phyloP scores from a whole-genome alignment of 495 filamentous ascomycete genomes.

The Aspergillus panamensis region DNA sequence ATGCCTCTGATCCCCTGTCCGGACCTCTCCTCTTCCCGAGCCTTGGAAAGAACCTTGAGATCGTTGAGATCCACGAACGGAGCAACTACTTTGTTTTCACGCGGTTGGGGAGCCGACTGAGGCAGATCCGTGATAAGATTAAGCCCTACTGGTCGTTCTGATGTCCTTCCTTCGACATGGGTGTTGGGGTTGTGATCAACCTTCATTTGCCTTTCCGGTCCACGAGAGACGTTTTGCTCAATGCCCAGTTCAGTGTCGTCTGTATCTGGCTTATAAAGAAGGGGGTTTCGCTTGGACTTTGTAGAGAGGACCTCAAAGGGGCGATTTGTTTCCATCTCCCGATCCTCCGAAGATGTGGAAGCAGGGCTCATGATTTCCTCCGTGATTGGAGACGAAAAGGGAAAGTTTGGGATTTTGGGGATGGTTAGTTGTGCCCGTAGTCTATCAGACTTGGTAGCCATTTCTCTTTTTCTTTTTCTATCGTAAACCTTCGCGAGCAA shows the following conservation, averaged over 20 bases:
- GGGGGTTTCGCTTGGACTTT: constrained; percentile 25
- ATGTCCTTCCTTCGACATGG: constrained; percentile 13
- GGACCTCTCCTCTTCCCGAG: constrained; percentile 36
- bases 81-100: constrained; percentile 13
- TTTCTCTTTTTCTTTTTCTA: constrained; percentile 9
- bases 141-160: constrained; percentile 51
- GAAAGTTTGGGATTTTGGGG: constrained; percentile 36
- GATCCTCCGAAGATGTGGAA: constrained; percentile 35
- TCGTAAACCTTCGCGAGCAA: too few species aligned
- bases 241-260: not conserved
- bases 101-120: constrained; percentile 18
- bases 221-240: not conserved
- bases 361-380: constrained; percentile 42
- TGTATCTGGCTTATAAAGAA: constrained; percentile 16
- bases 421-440: constrained; percentile 30
- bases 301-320: constrained; percentile 34
- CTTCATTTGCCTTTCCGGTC: not conserved
- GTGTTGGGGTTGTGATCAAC: not conserved
- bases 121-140: constrained; percentile 60
- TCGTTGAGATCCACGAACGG: constrained; percentile 41
- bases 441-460: constrained; percentile 27
- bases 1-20: constrained; percentile 26
- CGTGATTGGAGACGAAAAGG: constrained; percentile 45
- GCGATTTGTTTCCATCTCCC: constrained; percentile 28
- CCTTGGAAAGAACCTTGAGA: constrained; percentile 37